phyloP scores from a whole-genome alignment of 2,329 filamentous ascomycete species.

The Rutstroemia sydowiana region DNA sequence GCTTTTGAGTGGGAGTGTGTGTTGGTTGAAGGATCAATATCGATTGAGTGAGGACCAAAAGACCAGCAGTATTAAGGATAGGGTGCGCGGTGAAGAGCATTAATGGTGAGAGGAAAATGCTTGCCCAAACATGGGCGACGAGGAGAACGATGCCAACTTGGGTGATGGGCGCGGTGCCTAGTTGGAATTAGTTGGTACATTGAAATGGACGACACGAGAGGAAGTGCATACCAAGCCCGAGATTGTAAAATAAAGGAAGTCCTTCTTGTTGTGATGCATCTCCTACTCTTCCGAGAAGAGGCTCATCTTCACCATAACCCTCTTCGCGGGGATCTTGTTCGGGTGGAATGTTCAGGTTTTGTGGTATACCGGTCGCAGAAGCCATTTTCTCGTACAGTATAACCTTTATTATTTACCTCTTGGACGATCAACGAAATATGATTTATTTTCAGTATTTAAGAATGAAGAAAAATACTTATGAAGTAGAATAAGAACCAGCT shows the following conservation, averaged over 20 bases:
- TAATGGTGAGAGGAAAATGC: slow-evolving; percentile 59
- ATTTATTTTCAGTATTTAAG: too few species aligned
- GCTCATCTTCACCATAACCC: slow-evolving; percentile 50
- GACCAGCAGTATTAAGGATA: slow-evolving; percentile 57
- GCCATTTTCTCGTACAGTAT: slow-evolving; percentile 44
- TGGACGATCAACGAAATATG: neutral
- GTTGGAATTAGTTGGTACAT: slow-evolving; percentile 7
- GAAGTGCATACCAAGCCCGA: slow-evolving; percentile 56
- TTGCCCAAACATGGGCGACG: slow-evolving; percentile 67
- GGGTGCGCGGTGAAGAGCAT: slow-evolving; percentile 88
- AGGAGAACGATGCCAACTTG: slow-evolving; percentile 74
- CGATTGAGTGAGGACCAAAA: slow-evolving; percentile 71
- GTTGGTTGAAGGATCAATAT: slow-evolving; percentile 86
- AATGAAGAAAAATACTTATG: too few species aligned
- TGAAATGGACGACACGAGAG: neutral
- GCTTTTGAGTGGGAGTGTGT: slow-evolving; percentile 67
- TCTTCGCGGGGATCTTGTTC: slow-evolving; percentile 28
- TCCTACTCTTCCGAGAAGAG: slow-evolving; percentile 62
- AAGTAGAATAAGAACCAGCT: too few species aligned
- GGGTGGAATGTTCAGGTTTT: slow-evolving; percentile 31
- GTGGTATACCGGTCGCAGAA: slow-evolving; percentile 59
- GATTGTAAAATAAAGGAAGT: slow-evolving; percentile 59
- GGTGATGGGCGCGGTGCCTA: slow-evolving; percentile 74
- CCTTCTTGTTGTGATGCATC: slow-evolving; percentile 65
- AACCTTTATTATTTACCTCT: neutral